phyloP scores from a whole-genome alignment of 345 rosid species.

The Arabis hirsuta region DNA sequence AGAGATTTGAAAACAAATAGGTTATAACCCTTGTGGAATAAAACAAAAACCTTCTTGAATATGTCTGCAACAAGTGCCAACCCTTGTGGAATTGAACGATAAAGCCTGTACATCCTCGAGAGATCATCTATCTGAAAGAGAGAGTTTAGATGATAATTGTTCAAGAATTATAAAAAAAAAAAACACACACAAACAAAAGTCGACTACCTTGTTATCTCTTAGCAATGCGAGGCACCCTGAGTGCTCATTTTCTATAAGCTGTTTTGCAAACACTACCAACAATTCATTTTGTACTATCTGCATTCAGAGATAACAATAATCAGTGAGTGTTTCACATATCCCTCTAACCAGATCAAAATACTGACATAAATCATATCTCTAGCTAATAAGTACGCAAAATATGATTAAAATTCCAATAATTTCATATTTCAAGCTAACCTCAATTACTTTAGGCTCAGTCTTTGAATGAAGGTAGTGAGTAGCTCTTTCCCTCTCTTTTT shows the following conservation, averaged over 20 bases:
- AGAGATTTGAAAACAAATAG: not conserved
- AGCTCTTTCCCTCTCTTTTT: slow-evolving; percentile 80
- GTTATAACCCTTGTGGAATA: too few relatives aligned
- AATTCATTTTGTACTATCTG: slow-evolving; percentile 63
- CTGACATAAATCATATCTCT: not conserved
- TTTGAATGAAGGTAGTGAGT: slow-evolving; percentile 71
- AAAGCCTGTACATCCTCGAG: slow-evolving; percentile 90
- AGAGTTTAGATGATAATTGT: not conserved
- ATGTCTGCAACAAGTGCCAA: slow-evolving; percentile 70
- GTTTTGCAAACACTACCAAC: slow-evolving; percentile 56
- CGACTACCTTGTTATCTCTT: slow-evolving; percentile 69
- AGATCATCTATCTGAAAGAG: slow-evolving; percentile 51
- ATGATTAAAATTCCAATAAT: too few relatives aligned
- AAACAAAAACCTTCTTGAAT: slow-evolving; percentile 52
- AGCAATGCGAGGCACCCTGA: slow-evolving; percentile 84
- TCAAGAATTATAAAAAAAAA: not conserved
- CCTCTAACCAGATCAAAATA: too few relatives aligned
- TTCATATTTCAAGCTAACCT: slow-evolving; percentile 26
- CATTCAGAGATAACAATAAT: too few relatives aligned
- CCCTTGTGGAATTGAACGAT: slow-evolving; percentile 55
- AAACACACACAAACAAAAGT: too few relatives aligned
- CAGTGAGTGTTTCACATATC: too few relatives aligned
- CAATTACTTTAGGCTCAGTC: slow-evolving; percentile 71
- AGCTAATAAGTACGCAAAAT: too few relatives aligned
- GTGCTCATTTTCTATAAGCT: slow-evolving; percentile 78